Base-by-base conservation (phyloP, 2,329 filamentous ascomycete genomes). In the Aspergillus tamarii region DNA sequence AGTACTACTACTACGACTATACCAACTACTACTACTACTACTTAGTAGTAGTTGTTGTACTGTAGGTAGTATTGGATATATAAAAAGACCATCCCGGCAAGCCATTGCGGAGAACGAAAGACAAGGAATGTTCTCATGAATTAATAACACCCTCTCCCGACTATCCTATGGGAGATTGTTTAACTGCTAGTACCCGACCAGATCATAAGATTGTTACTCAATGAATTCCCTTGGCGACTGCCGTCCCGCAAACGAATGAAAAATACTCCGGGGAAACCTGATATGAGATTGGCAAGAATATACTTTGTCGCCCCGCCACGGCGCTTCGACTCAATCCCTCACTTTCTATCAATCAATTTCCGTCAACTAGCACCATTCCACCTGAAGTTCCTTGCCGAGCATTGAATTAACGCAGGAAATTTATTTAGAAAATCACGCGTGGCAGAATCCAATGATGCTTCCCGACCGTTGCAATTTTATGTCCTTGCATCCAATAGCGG, bases 261-360 rank as follows among this genome's bases (percentile, higher is more conserved):
- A 50, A 50, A 50, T 50, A 32, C 46, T 50, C 46, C 46, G 46
- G 26, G 26, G 46, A 30, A 50, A 50, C 30, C 28, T 55, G 58
- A 55, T 53, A 26, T 23, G 30, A 63, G 64, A 66, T 66, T 64
- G 64, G 64, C 21, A 52, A 52, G 48, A 52, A 52, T 32, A 52
- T 52, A 52, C 48, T 52, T 52, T 32, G 16, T n/a, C 28, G 45
- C 60, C 46, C 60, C 60, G 55, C 60, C 60, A 58, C 60, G 60
- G 60, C 60, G 60, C 60, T 62, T 58, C 41, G 23, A 53, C 41
- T 23, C 39, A 3, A 52, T 28, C 41, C 53, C 43, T 30, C 39
- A 28, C 46, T 43, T 45, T 41, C 39, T 41, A 41, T 41, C 39
- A n/a, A 41, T 41, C 39, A 41, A 41, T 41, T 41, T 41, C 39